Evolutionary conservation across 192 early-diverging fungal genomes (phyloP).

Genomic region (Nowakowskiella sp.): DNA sequence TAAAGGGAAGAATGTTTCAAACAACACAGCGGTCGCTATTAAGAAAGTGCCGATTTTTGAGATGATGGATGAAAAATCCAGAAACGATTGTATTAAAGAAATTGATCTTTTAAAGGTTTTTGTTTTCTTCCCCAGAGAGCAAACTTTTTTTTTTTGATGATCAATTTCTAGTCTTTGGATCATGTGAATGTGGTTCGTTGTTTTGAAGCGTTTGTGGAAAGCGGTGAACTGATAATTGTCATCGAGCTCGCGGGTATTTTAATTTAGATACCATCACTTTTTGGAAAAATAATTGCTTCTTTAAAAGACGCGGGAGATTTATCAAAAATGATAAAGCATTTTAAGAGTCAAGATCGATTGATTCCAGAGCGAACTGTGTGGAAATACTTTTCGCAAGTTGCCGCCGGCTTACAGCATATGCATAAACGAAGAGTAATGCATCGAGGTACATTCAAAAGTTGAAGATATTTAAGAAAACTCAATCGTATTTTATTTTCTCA

Average conservation of each 20-base stretch:
- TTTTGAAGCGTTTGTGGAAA: constrained; percentile 3
- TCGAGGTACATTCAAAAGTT: constrained; percentile 5
- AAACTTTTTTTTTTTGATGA: neutral
- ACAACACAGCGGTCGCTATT: neutral
- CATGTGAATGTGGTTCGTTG: constrained; percentile 3
- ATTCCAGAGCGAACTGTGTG: constrained; percentile 8
- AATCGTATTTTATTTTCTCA: neutral
- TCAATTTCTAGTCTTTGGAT: neutral
- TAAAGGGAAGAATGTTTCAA: neutral
- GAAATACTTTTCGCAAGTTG: constrained; percentile 10
- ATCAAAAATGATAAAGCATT: constrained; percentile 13
- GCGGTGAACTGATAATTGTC: constrained; percentile 10
- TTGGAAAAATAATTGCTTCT: no score
- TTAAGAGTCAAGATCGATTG: constrained; percentile 2
- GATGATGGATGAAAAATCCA: constrained; percentile 4
- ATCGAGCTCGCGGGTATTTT: constrained; percentile 12
- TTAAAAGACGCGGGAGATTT: constrained; percentile 11
- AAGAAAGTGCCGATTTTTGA: constrained; percentile 5
- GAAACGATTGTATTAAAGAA: constrained; percentile 13
- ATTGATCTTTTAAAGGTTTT: constrained; percentile 7
- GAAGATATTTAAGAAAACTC: neutral
- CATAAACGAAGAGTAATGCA: constrained; percentile 7
- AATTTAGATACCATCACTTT: no score
- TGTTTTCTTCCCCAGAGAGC: neutral
- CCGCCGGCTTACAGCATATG: constrained; percentile 7